Conservation (phyloP, 345 rosid species). For the Anastatica hierochuntica region DNA sequence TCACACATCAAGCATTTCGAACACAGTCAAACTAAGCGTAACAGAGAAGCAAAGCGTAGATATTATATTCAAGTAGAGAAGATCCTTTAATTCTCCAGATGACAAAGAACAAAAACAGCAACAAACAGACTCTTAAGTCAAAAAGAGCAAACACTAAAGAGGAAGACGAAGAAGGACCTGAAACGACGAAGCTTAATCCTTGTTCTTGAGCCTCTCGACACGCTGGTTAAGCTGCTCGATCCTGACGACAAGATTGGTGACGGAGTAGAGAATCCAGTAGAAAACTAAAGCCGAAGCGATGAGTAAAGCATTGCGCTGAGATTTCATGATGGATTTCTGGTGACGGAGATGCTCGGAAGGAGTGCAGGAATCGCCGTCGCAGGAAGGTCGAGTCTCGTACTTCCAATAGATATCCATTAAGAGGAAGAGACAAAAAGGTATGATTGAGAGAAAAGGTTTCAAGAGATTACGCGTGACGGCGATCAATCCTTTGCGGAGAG, state of each 20-base stretch:
- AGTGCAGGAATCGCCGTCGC: slow-evolving; percentile 61
- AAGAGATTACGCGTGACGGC: slow-evolving; percentile 75
- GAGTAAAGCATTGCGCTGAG: slow-evolving; percentile 77
- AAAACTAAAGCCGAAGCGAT: slow-evolving; percentile 63
- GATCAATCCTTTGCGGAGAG: slow-evolving; percentile 53
- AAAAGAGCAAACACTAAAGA: not conserved
- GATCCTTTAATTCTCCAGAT: too few species aligned
- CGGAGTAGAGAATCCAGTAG: slow-evolving; percentile 78
- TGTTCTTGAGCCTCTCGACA: slow-evolving; percentile 57
- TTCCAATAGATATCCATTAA: slow-evolving; percentile 90
- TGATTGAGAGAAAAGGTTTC: slow-evolving; percentile 71
- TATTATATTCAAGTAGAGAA: too few species aligned
- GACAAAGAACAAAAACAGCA: too few species aligned
- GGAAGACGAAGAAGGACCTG: too few species aligned
- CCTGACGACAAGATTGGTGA: slow-evolving; percentile 50
- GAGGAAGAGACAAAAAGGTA: slow-evolving; percentile 80
- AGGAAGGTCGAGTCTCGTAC: slow-evolving; percentile 71
- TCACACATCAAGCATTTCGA: too few species aligned
- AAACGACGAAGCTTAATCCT: slow-evolving; percentile 20
- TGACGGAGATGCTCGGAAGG: slow-evolving; percentile 78
- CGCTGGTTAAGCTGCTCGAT: slow-evolving; percentile 72
- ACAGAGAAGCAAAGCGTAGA: too few species aligned
- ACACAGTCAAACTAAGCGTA: too few species aligned
- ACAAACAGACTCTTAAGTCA: not conserved
- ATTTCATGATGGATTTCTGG: slow-evolving; percentile 86